Percentiles rank a stretch among this genome's conserved stretches.
phyloP scores from a whole-genome alignment of 352 stramenopile genomes.

The Pythium brassicae region DNA sequence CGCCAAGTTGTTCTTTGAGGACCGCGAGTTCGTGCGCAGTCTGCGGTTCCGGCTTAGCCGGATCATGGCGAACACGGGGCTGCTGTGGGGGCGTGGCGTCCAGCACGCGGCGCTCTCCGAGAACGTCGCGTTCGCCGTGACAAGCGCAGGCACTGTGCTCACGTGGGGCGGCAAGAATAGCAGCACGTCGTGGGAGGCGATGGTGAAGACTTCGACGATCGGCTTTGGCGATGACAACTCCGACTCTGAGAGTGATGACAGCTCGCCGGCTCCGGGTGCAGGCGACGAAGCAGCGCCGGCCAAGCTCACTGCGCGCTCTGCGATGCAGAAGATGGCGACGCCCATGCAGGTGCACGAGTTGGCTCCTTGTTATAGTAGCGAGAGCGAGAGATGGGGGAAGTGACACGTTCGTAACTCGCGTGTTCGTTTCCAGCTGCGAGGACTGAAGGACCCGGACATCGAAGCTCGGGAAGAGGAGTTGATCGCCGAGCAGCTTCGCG shows the following conservation, averaged over 20 bases:
- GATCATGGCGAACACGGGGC: constrained; percentile 86
- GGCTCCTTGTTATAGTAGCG: too few relatives aligned
- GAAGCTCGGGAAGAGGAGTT: constrained; percentile 43
- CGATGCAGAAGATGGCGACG: constrained; percentile 48
- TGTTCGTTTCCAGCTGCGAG: constrained; percentile 26
- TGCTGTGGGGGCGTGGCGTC: constrained; percentile 87
- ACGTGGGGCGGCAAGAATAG: constrained; percentile 84
- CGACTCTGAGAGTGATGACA: background rate
- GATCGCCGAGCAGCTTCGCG: constrained; percentile 34
- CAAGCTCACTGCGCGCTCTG: constrained; percentile 47
- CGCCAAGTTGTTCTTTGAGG: constrained; percentile 61
- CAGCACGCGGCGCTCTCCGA: constrained; percentile 75
- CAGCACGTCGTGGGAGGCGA: constrained; percentile 30
- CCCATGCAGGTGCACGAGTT: constrained; percentile 21
- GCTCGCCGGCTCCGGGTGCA: background rate
- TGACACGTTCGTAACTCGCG: background rate
- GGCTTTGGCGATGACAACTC: constrained; percentile 14
- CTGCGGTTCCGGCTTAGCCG: constrained; percentile 60
- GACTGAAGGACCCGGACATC: constrained; percentile 35
- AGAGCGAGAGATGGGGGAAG: too few relatives aligned
- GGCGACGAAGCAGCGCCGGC: background rate
- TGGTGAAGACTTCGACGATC: constrained; percentile 11
- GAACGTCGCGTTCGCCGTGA: constrained; percentile 85
- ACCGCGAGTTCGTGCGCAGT: constrained; percentile 58
- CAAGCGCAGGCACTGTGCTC: constrained; percentile 77